phyloP scores from a whole-genome alignment of 78 protist genomes.

The Neovahlkampfia damariscottae region DNA sequence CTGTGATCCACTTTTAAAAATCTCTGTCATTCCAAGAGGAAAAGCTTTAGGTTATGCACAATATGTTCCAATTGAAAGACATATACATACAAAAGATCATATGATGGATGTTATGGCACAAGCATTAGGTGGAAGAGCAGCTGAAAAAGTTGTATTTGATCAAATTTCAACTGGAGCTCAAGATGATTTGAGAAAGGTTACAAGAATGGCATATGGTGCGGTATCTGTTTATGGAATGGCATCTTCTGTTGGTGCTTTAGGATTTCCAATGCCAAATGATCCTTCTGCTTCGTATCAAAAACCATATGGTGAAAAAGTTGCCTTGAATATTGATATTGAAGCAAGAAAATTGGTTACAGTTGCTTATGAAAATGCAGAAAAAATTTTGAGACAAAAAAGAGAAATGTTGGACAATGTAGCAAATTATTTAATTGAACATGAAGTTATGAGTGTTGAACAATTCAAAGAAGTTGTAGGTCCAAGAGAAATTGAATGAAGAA shows the following conservation, averaged over 20 bases:
- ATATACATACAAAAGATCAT: slow-evolving; percentile 40
- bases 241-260: background rate
- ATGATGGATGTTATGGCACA: slow-evolving; percentile 65
- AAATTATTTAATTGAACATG: slow-evolving; percentile 56
- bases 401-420: slow-evolving; percentile 43
- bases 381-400: background rate
- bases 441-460: slow-evolving; percentile 62
- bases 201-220: slow-evolving; percentile 57
- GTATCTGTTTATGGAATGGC: slow-evolving; percentile 24
- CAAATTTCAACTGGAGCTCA: slow-evolving; percentile 84
- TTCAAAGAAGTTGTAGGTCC: slow-evolving; percentile 52
- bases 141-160: slow-evolving; percentile 59
- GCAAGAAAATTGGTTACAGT: slow-evolving; percentile 12
- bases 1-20: slow-evolving; percentile 83
- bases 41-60: slow-evolving; percentile 95
- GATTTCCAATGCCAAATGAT: slow-evolving; percentile 17
- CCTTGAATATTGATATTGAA: slow-evolving; percentile 51
- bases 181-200: slow-evolving; percentile 78
- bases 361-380: background rate
- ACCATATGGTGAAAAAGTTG: slow-evolving; percentile 71
- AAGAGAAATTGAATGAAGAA: background rate
- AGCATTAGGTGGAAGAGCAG: slow-evolving; percentile 83
- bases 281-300: slow-evolving; percentile 27
- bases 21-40: slow-evolving; percentile 93
- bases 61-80: slow-evolving; percentile 83